These are phyloP conservation scores for Daldinia bambusicola DNA, from an alignment of 495 filamentous ascomycete species.

Conservation along the genomic window DNA sequence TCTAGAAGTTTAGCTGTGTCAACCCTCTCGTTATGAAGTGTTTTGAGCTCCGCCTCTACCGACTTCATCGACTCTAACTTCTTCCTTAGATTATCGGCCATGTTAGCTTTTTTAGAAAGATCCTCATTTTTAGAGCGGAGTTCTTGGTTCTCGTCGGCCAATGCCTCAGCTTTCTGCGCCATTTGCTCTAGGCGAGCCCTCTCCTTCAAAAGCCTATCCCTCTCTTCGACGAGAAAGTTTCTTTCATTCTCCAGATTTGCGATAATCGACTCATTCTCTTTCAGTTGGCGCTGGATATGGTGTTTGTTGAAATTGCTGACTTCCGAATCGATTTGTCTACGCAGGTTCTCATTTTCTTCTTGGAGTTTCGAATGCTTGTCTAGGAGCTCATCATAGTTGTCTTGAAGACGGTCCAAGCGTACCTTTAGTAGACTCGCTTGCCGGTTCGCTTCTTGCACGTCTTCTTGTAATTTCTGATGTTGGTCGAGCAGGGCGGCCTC, in stretches of 20 bases:
- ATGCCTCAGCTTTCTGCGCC: conserved; percentile 55
- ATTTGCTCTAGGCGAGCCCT: conserved; percentile 57
- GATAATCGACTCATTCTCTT: conserved; percentile 47
- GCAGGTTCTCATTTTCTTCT: conserved; percentile 61
- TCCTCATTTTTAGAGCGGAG: conserved; percentile 78
- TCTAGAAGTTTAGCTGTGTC: conserved; percentile 59
- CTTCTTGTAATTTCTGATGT: conserved; percentile 36
- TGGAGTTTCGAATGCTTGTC: conserved; percentile 67
- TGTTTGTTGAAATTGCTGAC: conserved; percentile 46
- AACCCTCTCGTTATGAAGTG: conserved; percentile 57
- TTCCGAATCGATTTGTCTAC: conserved; percentile 69
- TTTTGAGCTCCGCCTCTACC: conserved; percentile 51
- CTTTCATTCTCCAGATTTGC: conserved; percentile 56
- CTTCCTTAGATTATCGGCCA: conserved; percentile 76
- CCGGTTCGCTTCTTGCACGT: conserved; percentile 63
- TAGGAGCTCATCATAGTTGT: conserved; percentile 70
- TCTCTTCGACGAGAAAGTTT: conserved; percentile 54
- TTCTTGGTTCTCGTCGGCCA: conserved; percentile 67
- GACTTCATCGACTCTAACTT: conserved; percentile 71
- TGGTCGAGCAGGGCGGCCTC: conserved; percentile 39
- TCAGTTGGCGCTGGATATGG: conserved; percentile 44
- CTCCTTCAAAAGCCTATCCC: conserved; percentile 55
- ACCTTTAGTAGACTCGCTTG: conserved; percentile 63
- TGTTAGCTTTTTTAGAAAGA: conserved; percentile 81
- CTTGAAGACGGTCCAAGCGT: conserved; percentile 66